Evolutionary conservation across 139 green algal species (phyloP).

Genomic region (Nannochloris sp.): DNA sequence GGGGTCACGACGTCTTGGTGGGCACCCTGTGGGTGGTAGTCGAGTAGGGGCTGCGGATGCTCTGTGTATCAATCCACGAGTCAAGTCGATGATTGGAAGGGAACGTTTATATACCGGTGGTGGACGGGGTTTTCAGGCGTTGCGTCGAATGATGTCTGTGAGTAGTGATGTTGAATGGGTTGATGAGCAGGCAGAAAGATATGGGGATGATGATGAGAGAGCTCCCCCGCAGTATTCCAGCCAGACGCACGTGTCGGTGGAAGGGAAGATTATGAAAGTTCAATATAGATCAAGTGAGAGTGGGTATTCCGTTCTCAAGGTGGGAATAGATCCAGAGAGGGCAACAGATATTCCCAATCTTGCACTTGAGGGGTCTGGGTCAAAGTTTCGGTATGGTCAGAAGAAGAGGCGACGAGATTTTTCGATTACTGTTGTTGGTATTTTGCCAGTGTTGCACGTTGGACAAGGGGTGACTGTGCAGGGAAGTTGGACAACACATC

Average conservation of each 20-base stretch:
- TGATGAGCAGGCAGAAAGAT: too few relatives aligned
- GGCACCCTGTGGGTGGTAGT: too few relatives aligned
- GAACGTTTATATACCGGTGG: too few relatives aligned
- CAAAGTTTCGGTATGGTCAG: background rate
- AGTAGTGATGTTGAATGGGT: too few relatives aligned
- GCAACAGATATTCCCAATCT: background rate
- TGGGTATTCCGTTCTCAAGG: slow-evolving; percentile 32
- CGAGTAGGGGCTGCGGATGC: too few relatives aligned
- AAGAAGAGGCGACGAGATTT: background rate
- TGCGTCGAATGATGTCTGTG: too few relatives aligned
- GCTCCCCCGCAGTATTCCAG: too few relatives aligned
- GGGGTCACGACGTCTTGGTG: too few relatives aligned
- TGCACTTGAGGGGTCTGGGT: background rate
- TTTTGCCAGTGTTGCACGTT: slow-evolving; percentile 16
- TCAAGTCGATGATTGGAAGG: too few relatives aligned
- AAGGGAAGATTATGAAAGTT: slow-evolving; percentile 27
- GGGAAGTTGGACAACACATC: slow-evolving; percentile 28
- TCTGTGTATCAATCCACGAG: too few relatives aligned
- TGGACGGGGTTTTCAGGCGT: too few relatives aligned
- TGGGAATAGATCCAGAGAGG: background rate
- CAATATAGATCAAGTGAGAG: slow-evolving; percentile 21
- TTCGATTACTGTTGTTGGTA: slow-evolving; percentile 27
- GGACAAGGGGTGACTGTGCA: slow-evolving; percentile 25
- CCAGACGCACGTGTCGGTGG: background rate
- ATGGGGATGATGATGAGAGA: too few relatives aligned